A percentile compares a stretch with the other conserved stretches of the same genome.
Conservation (phyloP, 2,329 filamentous ascomycete genomes). For the Alternaria gansuensis region DNA sequence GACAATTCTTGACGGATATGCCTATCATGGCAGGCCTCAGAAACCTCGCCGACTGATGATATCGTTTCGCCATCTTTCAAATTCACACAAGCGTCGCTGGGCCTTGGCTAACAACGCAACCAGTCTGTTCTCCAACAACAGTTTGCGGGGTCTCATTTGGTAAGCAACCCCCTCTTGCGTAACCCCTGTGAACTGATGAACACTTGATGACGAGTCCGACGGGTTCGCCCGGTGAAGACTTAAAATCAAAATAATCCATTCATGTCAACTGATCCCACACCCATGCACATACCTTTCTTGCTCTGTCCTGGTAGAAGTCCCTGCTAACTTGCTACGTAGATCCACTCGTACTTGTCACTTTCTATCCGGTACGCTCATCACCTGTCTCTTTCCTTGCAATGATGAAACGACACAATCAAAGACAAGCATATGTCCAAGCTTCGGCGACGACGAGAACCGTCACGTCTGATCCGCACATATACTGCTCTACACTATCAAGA, state of each 20-base stretch:
- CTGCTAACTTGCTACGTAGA: constrained; percentile 19
- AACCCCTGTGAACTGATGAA: constrained; percentile 55
- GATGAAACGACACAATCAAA: constrained; percentile 83
- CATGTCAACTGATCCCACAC: constrained; percentile 63
- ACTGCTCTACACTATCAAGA: constrained; percentile 7
- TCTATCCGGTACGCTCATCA: constrained; percentile 30
- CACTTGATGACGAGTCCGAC: constrained; percentile 80
- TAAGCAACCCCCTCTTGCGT: constrained; percentile 31
- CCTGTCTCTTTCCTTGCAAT: constrained; percentile 53
- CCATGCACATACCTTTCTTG: constrained; percentile 4
- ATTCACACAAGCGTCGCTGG: constrained; percentile 2
- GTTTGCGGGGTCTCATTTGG: constrained; percentile 1
- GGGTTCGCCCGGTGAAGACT: constrained; percentile 73
- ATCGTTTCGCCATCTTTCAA: constrained; percentile 21
- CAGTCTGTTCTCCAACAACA: neutral
- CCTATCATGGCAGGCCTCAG: constrained; percentile 96
- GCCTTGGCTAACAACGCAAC: constrained; percentile 22
- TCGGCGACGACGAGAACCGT: constrained; percentile 60
- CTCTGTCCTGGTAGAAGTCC: constrained; percentile 9
- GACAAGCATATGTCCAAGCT: constrained; percentile 99
- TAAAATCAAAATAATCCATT: constrained; percentile 70
- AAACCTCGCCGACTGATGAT: constrained; percentile 99
- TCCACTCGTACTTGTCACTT: constrained; percentile 21
- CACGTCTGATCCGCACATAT: constrained; percentile 44
- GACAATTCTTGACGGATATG: constrained; percentile 85